Evolutionary conservation across 1,284 basidiomycete genomes (phyloP).

Genomic region (Trametes hirsuta): DNA sequence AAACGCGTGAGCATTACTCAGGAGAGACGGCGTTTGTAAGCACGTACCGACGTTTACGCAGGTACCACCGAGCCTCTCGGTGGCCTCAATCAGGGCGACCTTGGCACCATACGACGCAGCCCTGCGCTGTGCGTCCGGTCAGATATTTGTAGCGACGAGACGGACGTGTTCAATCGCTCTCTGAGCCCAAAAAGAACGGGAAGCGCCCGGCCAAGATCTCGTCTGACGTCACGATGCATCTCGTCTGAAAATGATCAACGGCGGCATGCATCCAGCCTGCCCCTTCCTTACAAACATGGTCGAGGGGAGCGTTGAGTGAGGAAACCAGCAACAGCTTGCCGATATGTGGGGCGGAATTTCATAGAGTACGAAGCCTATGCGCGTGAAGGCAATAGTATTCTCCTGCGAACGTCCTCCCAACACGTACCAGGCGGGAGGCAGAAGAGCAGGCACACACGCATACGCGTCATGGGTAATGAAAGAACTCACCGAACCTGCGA

Average conservation of each 20-base stretch:
- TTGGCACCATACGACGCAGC: slow-evolving; percentile 95
- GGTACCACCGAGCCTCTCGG: slow-evolving; percentile 86
- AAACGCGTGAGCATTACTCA: background rate
- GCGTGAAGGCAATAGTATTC: no score
- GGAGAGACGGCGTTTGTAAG: background rate
- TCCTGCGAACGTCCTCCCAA: no score
- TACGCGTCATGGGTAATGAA: background rate
- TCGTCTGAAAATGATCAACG: background rate
- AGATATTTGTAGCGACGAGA: background rate
- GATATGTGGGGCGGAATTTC: no score
- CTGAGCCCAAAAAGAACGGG: background rate
- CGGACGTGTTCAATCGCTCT: background rate
- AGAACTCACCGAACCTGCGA: slow-evolving; percentile 70
- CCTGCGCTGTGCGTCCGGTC: slow-evolving; percentile 59
- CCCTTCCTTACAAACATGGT: background rate
- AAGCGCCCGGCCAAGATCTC: background rate
- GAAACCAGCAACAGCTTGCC: background rate
- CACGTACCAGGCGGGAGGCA: no score
- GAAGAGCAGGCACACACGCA: no score
- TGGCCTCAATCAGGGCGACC: slow-evolving; percentile 87
- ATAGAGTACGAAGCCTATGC: no score
- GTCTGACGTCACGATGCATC: slow-evolving; percentile 7
- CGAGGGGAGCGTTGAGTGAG: background rate
- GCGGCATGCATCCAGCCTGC: no score
- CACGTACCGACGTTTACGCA: slow-evolving; percentile 92